Base-by-base conservation (phyloP, 225 moss, liverwort and hornwort species). In the Asterella californica region DNA sequence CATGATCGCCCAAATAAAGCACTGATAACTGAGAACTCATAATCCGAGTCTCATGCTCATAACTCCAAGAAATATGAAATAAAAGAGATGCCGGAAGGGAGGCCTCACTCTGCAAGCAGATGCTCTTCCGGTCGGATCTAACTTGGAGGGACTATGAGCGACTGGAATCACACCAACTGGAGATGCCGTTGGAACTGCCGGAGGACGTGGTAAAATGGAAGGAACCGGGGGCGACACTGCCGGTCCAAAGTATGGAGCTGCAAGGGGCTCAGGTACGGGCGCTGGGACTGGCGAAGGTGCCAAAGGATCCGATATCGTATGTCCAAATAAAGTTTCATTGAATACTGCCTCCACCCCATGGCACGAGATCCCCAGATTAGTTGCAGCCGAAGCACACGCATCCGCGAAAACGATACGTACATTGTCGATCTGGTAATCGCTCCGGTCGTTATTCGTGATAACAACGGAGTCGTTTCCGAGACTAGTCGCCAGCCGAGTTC, bases 221-320 rank as follows among this genome's bases (percentile, higher is more conserved):
- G 70, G 70, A 38, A 32, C 27, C 30, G 45, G 42, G 17, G 38
- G 38, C 19, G 71, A 71, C 42, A 21, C 22, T 45, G 46, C 6
- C 42, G 70, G 70, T 21, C 37, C 21, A 0, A 32, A 30, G 30
- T 14, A 1, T 22, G 48, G 4, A 29, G 49, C 52, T 12, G 50
- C 25, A 49, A 49, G n/a, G 2, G 73, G 49, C 9, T 29, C 48
- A 14, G 72, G 72, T 2, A 12, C n/a, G 18, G 72, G 4, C 4
- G 48, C 72, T n/a, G 73, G n/a, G 6, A n/a, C 73, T 49, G 73
- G 73, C 9, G 52, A 17, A 29, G 73, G 73, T 22, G 52, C 48
- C n/a, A 49, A 25, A 49, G 33, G 15, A 10, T 45, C 73, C n/a
- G n/a, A n/a, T n/a, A n/a, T n/a, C n/a, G n/a, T n/a, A n/a, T n/a